Conservation (phyloP, 352 stramenopile genomes). For the Phytophthora macrochlamydospora region DNA sequence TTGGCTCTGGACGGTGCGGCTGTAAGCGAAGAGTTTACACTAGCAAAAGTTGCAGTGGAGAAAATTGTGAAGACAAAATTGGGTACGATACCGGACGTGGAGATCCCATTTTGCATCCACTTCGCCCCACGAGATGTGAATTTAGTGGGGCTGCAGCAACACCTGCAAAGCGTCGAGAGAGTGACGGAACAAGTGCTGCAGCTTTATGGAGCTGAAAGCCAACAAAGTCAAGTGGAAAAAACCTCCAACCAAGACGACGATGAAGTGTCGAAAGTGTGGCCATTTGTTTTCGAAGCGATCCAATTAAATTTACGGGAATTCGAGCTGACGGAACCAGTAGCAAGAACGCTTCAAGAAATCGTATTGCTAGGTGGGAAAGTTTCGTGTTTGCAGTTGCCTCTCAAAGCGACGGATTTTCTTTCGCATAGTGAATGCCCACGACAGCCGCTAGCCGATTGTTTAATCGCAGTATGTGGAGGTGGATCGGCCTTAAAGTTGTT, state of each 20-base stretch:
- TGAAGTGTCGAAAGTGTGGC: constrained; percentile 1
- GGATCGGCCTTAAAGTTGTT: constrained; percentile 10
- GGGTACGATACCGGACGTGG: not conserved
- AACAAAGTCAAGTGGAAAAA: constrained; percentile 2
- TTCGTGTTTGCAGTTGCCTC: constrained; percentile 34
- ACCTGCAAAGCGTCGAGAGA: constrained; percentile 33
- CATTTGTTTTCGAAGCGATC: constrained; percentile 36
- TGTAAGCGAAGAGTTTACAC: constrained; percentile 23
- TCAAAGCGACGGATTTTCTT: constrained; percentile 40
- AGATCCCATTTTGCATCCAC: constrained; percentile 38
- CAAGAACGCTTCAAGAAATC: constrained; percentile 25
- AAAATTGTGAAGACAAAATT: constrained; percentile 6
- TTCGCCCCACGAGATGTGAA: constrained; percentile 37
- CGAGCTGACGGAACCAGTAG: constrained; percentile 37
- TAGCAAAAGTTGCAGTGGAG: constrained; percentile 16
- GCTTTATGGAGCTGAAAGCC: not conserved
- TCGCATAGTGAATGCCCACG: constrained; percentile 37
- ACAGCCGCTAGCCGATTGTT: constrained; percentile 32
- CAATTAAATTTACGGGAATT: constrained; percentile 47
- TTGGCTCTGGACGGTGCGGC: constrained; percentile 10
- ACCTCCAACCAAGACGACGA: constrained; percentile 3
- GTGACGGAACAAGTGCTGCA: constrained; percentile 13
- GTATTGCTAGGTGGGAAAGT: constrained; percentile 26
- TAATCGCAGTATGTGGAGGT: constrained; percentile 22
- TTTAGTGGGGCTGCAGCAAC: constrained; percentile 28